A percentile compares a stretch with the other conserved stretches of the same genome.
Evolutionary conservation across 1,139 yeast species (phyloP).

Genomic region (Lodderomyces theae): DNA sequence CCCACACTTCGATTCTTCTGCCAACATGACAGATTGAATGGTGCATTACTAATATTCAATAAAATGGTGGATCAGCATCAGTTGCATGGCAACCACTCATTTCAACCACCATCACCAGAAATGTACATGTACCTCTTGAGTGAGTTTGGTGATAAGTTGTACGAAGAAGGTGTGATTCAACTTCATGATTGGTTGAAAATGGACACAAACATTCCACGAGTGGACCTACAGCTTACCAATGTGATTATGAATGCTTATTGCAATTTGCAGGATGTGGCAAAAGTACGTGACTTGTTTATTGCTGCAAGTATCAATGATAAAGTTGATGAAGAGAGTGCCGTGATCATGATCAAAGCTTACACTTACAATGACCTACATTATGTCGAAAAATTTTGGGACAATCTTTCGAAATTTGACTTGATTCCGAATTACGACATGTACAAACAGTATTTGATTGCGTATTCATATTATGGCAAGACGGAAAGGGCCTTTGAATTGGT

Average conservation of each 20-base stretch:
- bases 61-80: slow-evolving; percentile 58
- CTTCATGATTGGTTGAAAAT: slow-evolving; percentile 64
- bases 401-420: slow-evolving; percentile 52
- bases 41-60: slow-evolving; percentile 63
- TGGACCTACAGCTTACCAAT: slow-evolving; percentile 60
- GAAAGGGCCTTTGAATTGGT: slow-evolving; percentile 57
- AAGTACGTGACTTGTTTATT: slow-evolving; percentile 62
- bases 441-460: slow-evolving; percentile 67
- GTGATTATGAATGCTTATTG: slow-evolving; percentile 66
- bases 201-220: slow-evolving; percentile 56
- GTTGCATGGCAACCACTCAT: slow-evolving; percentile 43
- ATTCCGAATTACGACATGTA: slow-evolving; percentile 55
- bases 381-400: slow-evolving; percentile 64
- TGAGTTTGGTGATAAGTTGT: slow-evolving; percentile 58
- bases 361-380: slow-evolving; percentile 59
- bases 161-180: slow-evolving; percentile 67
- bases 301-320: slow-evolving; percentile 53
- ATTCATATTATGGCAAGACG: slow-evolving; percentile 66
- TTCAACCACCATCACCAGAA: slow-evolving; percentile 62
- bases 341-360: slow-evolving; percentile 67
- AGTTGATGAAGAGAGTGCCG: slow-evolving; percentile 65
- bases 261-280: slow-evolving; percentile 56
- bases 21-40: slow-evolving; percentile 55
- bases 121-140: slow-evolving; percentile 61
- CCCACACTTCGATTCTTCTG: slow-evolving; percentile 64